These are phyloP conservation scores for Arthrinium puccinioides DNA, from an alignment of 2,329 filamentous ascomycete genomes.

Conservation along the genomic window DNA sequence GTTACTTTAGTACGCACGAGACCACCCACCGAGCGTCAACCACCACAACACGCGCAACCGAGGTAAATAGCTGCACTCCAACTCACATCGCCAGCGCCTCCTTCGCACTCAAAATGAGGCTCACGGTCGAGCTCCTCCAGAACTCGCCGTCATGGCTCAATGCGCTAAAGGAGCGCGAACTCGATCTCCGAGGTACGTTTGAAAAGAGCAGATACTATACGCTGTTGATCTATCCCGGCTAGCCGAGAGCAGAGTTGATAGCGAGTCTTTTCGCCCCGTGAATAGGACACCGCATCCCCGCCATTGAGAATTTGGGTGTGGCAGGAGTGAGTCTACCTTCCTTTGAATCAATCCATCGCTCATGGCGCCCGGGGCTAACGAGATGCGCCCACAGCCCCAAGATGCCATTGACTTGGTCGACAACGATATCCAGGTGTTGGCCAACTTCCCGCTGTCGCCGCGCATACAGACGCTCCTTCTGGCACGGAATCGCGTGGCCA, in stretches of 20 bases:
- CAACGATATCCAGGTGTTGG: slow-evolving; percentile 86
- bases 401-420: slow-evolving; percentile 98
- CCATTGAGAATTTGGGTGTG: slow-evolving; percentile 95
- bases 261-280: slow-evolving; percentile 44
- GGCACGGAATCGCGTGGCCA: slow-evolving; percentile 78
- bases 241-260: slow-evolving; percentile 73
- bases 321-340: slow-evolving; percentile 62
- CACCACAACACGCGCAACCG: no score
- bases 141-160: slow-evolving; percentile 97
- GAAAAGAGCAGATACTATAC: slow-evolving; percentile 98
- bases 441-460: slow-evolving; percentile 88
- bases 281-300: slow-evolving; percentile 95
- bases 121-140: slow-evolving; percentile 91
- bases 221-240: slow-evolving; percentile 31
- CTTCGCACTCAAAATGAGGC: slow-evolving; percentile 58
- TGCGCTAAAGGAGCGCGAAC: slow-evolving; percentile 95
- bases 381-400: slow-evolving; percentile 57
- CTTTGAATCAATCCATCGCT: slow-evolving; percentile 3
- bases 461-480: slow-evolving; percentile 82
- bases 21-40: no score
- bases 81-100: no score
- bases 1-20: no score
- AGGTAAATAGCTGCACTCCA: no score
- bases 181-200: slow-evolving; percentile 97
- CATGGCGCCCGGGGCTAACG: slow-evolving; percentile 4